Percentiles rank a stretch among this genome's conserved stretches.
Conservation (phyloP, 768 basidiomycete genomes). For the Clitopilus passeckerianus region DNA sequence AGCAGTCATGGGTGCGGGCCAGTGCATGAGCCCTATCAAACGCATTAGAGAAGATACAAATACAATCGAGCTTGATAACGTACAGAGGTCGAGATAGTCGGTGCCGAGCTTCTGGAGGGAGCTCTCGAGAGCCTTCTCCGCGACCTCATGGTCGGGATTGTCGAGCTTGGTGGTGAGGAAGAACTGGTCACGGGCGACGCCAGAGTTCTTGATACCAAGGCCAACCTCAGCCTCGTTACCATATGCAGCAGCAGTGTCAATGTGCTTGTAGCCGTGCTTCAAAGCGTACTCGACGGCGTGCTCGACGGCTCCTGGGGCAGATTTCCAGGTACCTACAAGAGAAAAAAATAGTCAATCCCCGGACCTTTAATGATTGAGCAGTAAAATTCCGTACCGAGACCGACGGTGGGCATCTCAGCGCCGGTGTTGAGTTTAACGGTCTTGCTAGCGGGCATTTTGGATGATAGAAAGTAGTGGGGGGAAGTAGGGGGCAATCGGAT, state of each 20-base stretch:
- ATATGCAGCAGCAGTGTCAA: conserved; percentile 69
- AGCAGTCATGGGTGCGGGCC: conserved; percentile 71
- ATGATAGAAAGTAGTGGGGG: not conserved
- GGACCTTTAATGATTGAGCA: not conserved
- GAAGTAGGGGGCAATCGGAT: not conserved
- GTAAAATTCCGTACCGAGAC: conserved; percentile 41
- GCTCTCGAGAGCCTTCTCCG: conserved; percentile 56
- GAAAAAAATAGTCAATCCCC: not conserved
- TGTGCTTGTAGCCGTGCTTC: conserved; percentile 67
- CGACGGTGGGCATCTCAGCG: conserved; percentile 69
- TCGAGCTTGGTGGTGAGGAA: conserved; percentile 79
- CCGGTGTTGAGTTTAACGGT: conserved; percentile 71
- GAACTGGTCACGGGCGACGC: conserved; percentile 65
- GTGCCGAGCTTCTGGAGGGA: conserved; percentile 69
- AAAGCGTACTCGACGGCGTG: conserved; percentile 73
- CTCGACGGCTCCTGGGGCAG: conserved; percentile 63
- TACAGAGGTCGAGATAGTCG: conserved; percentile 77
- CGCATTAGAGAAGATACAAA: not conserved
- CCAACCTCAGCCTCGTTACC: conserved; percentile 81
- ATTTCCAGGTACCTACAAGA: conserved; percentile 71
- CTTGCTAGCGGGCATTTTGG: conserved; percentile 42
- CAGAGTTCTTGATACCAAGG: conserved; percentile 68
- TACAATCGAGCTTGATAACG: conserved; percentile 10
- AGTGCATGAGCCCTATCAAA: conserved; percentile 66
- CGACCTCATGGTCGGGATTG: conserved; percentile 56